Percentiles rank a stretch among this genome's conserved stretches.
Conservation (phyloP, 352 stramenopile species). For the Globisporangium megalacanthum region DNA sequence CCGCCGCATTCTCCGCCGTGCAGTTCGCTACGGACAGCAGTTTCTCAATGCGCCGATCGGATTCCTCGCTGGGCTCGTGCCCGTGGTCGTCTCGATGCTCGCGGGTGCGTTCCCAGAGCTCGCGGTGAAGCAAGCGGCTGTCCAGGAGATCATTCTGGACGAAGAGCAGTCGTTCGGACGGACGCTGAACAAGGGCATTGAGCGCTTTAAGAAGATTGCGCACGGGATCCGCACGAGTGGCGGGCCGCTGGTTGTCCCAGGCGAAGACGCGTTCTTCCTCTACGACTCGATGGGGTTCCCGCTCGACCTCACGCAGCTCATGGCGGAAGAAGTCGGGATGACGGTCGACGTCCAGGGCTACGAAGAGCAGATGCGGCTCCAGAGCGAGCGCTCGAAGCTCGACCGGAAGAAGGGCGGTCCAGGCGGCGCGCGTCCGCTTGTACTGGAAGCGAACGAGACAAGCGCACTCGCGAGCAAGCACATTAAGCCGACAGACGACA, state of each 20-base stretch:
- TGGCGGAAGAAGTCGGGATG: constrained; percentile 94
- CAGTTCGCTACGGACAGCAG: constrained; percentile 97
- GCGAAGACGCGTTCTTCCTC: constrained; percentile 96
- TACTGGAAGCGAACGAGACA: constrained; percentile 95
- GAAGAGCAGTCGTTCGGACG: constrained; percentile 95
- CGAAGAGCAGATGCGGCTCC: constrained; percentile 91
- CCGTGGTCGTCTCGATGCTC: constrained; percentile 92
- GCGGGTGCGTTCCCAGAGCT: constrained; percentile 96
- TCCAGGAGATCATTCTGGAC: constrained; percentile 95
- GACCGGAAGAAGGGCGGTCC: constrained; percentile 87
- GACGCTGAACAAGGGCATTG: constrained; percentile 93
- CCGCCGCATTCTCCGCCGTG: constrained; percentile 95
- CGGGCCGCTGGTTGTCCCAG: constrained; percentile 70
- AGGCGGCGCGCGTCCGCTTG: constrained; percentile 69
- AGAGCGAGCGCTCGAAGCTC: constrained; percentile 78
- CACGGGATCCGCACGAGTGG: constrained; percentile 52
- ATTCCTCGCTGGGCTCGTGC: constrained; percentile 95
- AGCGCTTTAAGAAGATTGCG: constrained; percentile 88
- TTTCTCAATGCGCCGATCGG: constrained; percentile 93
- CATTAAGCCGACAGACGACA: constrained; percentile 90
- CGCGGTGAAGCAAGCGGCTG: constrained; percentile 80
- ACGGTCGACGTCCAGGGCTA: constrained; percentile 94
- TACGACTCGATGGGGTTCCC: constrained; percentile 99
- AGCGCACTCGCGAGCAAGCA: constrained; percentile 75
- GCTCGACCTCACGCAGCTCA: constrained; percentile 97